phyloP scores from a whole-genome alignment of 306 rosid species.

The Adenanthera pavonina region DNA sequence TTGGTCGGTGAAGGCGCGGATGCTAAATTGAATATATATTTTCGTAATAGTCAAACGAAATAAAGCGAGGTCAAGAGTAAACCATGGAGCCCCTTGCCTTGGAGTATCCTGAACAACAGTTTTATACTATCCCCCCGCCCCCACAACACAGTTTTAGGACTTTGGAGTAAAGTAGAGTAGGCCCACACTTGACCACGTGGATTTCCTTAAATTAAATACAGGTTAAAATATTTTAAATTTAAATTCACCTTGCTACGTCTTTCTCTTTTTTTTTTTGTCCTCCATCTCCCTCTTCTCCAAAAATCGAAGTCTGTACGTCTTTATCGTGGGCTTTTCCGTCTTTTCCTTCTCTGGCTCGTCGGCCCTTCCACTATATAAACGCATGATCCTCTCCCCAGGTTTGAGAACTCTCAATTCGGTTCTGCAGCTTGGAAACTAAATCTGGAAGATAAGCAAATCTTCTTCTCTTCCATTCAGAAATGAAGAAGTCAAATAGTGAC shows the following conservation, averaged over 20 bases:
- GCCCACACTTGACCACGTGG: too few species aligned
- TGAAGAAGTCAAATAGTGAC: conserved; percentile 35
- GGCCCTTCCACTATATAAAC: background rate
- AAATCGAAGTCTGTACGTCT: background rate
- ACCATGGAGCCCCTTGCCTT: background rate
- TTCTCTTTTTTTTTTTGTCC: too few species aligned
- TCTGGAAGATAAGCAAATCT: background rate
- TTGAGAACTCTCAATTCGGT: background rate
- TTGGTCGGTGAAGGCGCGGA: conserved; percentile 33
- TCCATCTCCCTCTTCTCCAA: too few species aligned
- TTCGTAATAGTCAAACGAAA: background rate
- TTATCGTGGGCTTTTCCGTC: background rate
- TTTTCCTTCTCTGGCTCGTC: background rate
- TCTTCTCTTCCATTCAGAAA: background rate
- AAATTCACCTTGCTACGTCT: too few species aligned
- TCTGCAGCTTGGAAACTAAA: background rate
- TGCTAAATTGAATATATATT: background rate
- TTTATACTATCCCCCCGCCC: too few species aligned
- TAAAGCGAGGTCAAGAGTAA: conserved; percentile 20
- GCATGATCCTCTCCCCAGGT: background rate
- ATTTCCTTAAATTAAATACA: too few species aligned
- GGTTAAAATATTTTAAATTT: too few species aligned
- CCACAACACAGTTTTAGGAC: too few species aligned
- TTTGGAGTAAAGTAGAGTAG: background rate
- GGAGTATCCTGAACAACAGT: background rate